Evolutionary conservation across 129 eudicot genomes (phyloP), one percentile per base, ranked within the genome.

Genomic region (Smallanthus sonchifolius): DNA sequence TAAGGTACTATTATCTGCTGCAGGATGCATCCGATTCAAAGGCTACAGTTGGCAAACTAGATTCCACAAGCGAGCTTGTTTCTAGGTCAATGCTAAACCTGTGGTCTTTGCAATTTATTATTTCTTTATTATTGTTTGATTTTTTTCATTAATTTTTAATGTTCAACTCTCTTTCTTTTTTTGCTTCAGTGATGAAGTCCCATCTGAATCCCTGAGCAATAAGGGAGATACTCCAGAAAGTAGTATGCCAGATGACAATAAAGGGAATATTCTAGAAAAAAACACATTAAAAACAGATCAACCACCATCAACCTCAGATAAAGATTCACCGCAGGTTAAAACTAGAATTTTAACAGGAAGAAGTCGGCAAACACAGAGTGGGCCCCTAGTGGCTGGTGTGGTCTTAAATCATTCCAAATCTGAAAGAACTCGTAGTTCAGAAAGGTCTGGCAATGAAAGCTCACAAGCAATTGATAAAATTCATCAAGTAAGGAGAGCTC

Each of bases 321-420:
- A 75, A 74, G 96, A 88, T 40, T 38, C 81, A n/a, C 65, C 72
- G 66, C 86, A 79, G 70, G 80, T 88, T 71, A 88, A 88, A 79
- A 74, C 60, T 48, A 83, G 78, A 84, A 71, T 78, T 77, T 54
- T 81, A 69, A 6, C 84, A 6, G 86, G 75, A 36, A 86, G 81
- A 79, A 79, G 62, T 75, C 86, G 93, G 37, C 96, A 88, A 83
- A 91, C 82, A 44, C 99, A 86, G 48, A 91, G 99, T 80, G 99
- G 97, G 62, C 99, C 99, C 8, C 93, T 91, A 61, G 73, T 78
- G 78, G 88, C 98, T 68, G 98, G 91, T 56, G 80, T 66, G 35
- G 89, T 87, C 39, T 83, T 85, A 51, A 84, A 83, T 52, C 93
- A 89, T 70, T 79, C 94, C 9, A 75, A 51, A 43, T 81, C 89